Base-by-base conservation (phyloP, 352 stramenopile genomes). In the Blastocystis sp. region DNA sequence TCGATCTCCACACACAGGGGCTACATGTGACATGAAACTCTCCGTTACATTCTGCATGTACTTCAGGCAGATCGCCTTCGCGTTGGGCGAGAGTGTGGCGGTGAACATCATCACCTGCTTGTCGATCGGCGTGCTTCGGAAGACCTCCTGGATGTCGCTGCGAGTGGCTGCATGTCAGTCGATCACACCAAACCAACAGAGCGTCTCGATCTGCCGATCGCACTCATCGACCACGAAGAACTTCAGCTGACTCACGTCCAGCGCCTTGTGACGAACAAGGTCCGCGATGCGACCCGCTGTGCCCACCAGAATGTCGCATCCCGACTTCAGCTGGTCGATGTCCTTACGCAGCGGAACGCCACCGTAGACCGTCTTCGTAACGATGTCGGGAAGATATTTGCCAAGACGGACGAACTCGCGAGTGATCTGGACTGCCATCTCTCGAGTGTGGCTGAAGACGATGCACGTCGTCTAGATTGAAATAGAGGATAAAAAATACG, bases 221-320 rank as follows among this genome's bases (percentile, higher is more conserved):
- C 97, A 99, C 92, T 99, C 98, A 92, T 99, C 98, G 92, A 99
- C 95, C 53, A 99, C 96, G 92, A 99, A 99, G 93, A 98, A 96
- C 93, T 99, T 99, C 87, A 99, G 94, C 91, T 98, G 96, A 93
- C 98, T 95, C 37, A 99, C 92, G 92, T 98, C 98, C 75, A 99
- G 92, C 59, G 93, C 96, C 0, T 75, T 59, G 30, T 54, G 16
- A 43, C 91, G 90, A 20, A 94, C 92, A 34, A 97, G 91, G 89
- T 92, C 93, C 69, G 96, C 76, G 64, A 88, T 88, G 92, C 98
- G 95, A 7, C 97, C 97, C 7, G 98, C 97, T 26, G 97, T 99
- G 73, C 98, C 98, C 54, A 99, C 96, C 70, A 98, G 94, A 90
- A 99, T 98, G 79, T 93, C 85, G 24, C 95, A 95, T 53, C 93